Conservation (phyloP, 176 grass and related monocot genomes). For the Dendrocalamus sinicus region DNA sequence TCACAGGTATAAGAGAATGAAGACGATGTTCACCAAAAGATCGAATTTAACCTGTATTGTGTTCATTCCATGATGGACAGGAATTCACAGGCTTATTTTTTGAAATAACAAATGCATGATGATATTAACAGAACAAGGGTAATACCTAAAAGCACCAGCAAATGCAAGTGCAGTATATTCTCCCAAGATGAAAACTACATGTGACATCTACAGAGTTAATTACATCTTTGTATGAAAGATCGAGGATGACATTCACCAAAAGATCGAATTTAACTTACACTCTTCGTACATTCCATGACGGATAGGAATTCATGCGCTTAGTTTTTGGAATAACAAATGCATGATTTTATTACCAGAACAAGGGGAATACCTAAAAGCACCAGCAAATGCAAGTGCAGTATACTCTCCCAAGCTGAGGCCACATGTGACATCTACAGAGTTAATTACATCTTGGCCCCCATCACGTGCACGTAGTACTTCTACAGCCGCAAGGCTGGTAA, state of each 20-base stretch:
- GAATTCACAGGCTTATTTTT: neutral
- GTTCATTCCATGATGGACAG: neutral
- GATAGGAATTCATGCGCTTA: neutral
- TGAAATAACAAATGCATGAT: neutral
- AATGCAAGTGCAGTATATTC: constrained; percentile 97
- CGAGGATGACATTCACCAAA: neutral
- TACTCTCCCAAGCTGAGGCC: constrained; percentile 98
- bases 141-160: constrained; percentile 92
- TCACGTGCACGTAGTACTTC: constrained; percentile 78
- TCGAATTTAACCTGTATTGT: neutral
- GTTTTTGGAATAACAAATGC: neutral
- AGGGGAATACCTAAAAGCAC: constrained; percentile 86
- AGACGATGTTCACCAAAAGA: neutral
- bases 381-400: constrained; percentile 90
- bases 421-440: constrained; percentile 87
- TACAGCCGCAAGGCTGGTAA: constrained; percentile 90
- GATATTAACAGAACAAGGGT: neutral
- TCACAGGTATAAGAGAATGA: neutral
- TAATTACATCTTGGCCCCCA: constrained; percentile 74
- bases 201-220: constrained; percentile 83
- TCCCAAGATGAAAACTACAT: constrained; percentile 89
- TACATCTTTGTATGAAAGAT: constrained; percentile 46
- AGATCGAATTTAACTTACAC: neutral
- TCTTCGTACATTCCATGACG: neutral
- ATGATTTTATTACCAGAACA: neutral